A percentile compares a stretch with the other conserved stretches of the same genome.
These are phyloP conservation scores for Amanita pallidorosea DNA, from an alignment of 768 basidiomycete species.

Conservation along the genomic window DNA sequence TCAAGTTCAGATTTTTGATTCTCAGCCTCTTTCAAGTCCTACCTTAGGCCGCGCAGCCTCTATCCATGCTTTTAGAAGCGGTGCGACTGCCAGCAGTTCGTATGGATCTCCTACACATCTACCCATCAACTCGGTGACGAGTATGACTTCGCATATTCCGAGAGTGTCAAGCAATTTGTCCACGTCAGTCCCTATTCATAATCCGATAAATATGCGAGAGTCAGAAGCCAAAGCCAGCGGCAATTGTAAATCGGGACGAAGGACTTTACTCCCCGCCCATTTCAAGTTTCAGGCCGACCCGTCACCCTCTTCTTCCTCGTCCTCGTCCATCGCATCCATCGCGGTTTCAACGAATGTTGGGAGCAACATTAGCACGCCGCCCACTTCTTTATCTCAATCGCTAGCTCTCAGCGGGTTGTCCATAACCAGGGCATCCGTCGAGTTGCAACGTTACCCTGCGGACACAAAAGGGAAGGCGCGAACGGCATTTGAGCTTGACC, in stretches of 20 bases:
- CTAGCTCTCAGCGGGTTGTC: constrained; percentile 33
- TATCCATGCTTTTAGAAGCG: constrained; percentile 16
- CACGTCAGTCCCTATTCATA: constrained; percentile 13
- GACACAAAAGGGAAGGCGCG: constrained; percentile 23
- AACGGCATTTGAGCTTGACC: constrained; percentile 17
- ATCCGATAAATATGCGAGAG: background rate
- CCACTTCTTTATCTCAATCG: constrained; percentile 41
- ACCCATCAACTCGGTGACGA: constrained; percentile 19
- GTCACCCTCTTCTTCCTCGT: constrained; percentile 39
- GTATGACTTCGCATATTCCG: constrained; percentile 28
- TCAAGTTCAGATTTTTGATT: constrained; percentile 75
- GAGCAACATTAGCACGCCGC: constrained; percentile 43
- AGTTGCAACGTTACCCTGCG: background rate
- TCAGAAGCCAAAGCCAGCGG: background rate
- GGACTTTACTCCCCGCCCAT: constrained; percentile 7
- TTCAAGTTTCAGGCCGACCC: constrained; percentile 7
- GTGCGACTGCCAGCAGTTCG: constrained; percentile 24
- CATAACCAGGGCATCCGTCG: constrained; percentile 16
- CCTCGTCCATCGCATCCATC: constrained; percentile 39
- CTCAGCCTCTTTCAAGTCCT: constrained; percentile 65
- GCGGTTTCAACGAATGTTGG: constrained; percentile 24
- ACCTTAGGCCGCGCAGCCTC: constrained; percentile 21
- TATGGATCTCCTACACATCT: constrained; percentile 32
- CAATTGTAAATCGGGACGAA: background rate
- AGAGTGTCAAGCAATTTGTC: constrained; percentile 30